Conservation (phyloP, 2,329 filamentous ascomycete genomes). For the Sarocladium strictum region DNA sequence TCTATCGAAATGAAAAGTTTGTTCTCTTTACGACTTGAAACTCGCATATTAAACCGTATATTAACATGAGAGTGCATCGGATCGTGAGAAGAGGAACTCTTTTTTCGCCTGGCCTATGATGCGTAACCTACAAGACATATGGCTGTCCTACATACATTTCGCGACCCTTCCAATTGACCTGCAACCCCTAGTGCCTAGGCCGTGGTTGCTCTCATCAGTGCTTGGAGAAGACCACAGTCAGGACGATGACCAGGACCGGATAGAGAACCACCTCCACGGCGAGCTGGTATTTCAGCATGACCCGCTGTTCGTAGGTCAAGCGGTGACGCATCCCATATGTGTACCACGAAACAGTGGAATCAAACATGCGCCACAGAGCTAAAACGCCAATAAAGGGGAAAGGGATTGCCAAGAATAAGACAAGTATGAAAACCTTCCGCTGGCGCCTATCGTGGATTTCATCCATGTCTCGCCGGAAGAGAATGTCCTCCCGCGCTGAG, state of each 20-base stretch:
- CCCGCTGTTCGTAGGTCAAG: constrained; percentile 27
- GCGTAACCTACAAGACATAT: too few relatives aligned
- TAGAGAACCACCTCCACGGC: constrained; percentile 28
- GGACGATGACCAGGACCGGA: constrained; percentile 22
- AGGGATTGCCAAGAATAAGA: constrained; percentile 30
- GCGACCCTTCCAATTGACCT: too few relatives aligned
- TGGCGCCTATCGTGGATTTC: constrained; percentile 24
- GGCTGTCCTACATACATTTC: too few relatives aligned
- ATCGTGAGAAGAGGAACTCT: too few relatives aligned
- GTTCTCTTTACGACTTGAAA: not conserved
- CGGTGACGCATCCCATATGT: constrained; percentile 38
- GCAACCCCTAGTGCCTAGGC: too few relatives aligned
- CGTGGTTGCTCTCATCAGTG: constrained; percentile 13
- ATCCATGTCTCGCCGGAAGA: constrained; percentile 20
- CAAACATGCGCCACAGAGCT: constrained; percentile 37
- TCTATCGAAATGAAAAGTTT: constrained; percentile 9
- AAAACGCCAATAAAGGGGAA: constrained; percentile 44
- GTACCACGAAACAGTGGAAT: constrained; percentile 41
- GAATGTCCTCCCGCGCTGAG: constrained; percentile 22
- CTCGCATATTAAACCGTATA: too few relatives aligned
- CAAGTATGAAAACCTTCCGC: constrained; percentile 29
- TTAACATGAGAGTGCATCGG: too few relatives aligned
- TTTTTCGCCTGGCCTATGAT: too few relatives aligned
- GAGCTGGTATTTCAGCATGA: constrained; percentile 30
- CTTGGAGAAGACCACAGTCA: constrained; percentile 26